These are phyloP conservation scores for Botrytis squamosa DNA, from an alignment of 2,329 filamentous ascomycete genomes.

Conservation along the genomic window DNA sequence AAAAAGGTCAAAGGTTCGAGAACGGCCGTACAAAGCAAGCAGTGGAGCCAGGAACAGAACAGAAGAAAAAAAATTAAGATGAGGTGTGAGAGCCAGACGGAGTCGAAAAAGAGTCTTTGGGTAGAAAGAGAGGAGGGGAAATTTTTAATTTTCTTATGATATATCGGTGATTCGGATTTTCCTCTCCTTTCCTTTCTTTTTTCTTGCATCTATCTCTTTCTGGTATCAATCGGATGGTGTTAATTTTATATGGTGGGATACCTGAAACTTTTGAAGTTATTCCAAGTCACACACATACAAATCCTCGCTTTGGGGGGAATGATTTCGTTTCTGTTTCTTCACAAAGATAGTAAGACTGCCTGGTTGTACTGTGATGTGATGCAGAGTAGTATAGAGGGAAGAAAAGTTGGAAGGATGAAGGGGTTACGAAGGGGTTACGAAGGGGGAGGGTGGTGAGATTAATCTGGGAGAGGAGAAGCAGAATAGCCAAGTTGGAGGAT, in stretches of 20 bases:
- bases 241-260: not conserved
- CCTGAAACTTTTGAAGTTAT: not conserved
- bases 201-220: not conserved
- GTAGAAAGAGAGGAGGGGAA: not conserved
- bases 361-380: not conserved
- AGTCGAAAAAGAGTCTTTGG: too few relatives aligned
- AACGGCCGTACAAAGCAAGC: constrained; percentile 13
- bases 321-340: not conserved
- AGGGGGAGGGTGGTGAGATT: not conserved
- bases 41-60: constrained; percentile 20
- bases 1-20: constrained; percentile 18
- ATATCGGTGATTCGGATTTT: constrained; percentile 7
- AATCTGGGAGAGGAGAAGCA: not conserved
- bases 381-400: not conserved
- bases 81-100: not conserved
- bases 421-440: not conserved
- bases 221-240: not conserved
- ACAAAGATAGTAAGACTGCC: not conserved
- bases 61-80: constrained; percentile 2
- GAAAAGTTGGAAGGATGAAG: constrained; percentile 1
- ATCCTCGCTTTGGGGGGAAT: not conserved
- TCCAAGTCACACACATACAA: constrained; percentile 1
- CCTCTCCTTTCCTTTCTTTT: not conserved
- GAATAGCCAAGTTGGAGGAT: not conserved
- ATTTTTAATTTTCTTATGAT: not conserved